Conservation (phyloP, 768 basidiomycete species). For the Suillus subluteus region DNA sequence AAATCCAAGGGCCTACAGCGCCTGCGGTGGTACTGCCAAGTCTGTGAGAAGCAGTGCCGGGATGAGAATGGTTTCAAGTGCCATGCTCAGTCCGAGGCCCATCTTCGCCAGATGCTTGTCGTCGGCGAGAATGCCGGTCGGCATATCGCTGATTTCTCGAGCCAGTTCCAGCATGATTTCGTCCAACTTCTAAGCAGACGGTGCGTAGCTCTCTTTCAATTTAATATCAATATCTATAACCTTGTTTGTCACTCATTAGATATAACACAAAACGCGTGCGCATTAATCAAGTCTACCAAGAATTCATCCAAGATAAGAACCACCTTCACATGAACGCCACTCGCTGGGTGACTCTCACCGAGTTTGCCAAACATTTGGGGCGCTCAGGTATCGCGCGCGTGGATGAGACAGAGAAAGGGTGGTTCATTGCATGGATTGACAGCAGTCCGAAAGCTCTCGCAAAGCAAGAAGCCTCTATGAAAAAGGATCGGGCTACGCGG, state of each 20-base stretch:
- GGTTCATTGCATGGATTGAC: constrained; percentile 98
- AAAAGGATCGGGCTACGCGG: constrained; percentile 89
- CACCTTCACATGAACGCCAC: constrained; percentile 99
- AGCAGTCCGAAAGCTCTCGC: constrained; percentile 93
- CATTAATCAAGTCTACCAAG: constrained; percentile 96
- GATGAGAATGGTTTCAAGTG: constrained; percentile 99
- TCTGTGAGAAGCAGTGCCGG: constrained; percentile 98
- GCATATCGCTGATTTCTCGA: constrained; percentile 90
- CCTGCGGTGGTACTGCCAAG: constrained; percentile 98
- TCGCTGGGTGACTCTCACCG: constrained; percentile 97
- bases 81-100: constrained; percentile 84
- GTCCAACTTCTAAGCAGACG: constrained; percentile 87
- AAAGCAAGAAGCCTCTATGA: constrained; percentile 83
- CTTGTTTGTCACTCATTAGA: constrained; percentile 8
- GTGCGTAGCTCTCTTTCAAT: constrained; percentile 40
- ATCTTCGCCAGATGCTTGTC: constrained; percentile 95
- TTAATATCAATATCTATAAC: background rate
- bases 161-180: constrained; percentile 89
- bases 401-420: constrained; percentile 98
- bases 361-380: constrained; percentile 90
- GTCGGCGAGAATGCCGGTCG: constrained; percentile 93
- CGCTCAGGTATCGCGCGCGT: constrained; percentile 85
- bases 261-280: constrained; percentile 94
- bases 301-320: constrained; percentile 91
- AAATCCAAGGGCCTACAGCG: constrained; percentile 96